Base-by-base conservation (phyloP, 345 rosid genomes). In the Eucalyptus curtisii region DNA sequence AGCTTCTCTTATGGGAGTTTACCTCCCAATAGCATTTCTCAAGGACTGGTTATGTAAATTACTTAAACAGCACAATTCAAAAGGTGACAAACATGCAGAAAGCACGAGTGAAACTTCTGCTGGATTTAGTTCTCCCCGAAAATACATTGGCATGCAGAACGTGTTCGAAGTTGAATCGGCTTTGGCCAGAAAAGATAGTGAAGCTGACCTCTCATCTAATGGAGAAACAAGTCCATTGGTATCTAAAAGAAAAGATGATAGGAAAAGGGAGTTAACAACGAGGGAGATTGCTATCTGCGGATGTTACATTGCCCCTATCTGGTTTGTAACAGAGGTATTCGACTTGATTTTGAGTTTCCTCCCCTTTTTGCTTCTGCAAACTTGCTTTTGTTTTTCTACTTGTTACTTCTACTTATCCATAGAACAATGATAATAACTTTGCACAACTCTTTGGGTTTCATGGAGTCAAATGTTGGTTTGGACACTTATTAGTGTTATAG, bases 251-350 rank as follows among this genome's bases (percentile, higher is more conserved):
- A 95, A 90, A 92, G 98, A 97, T 85, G 97, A 94, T 86, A 53
- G 91, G 59, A 92, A 90, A 61, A 96, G 92, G 91, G 94, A 89
- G 92, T 92, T 94, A 88, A 92, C 97, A 5, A 89, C 94, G 4
- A 94, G 92, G 90, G 96, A 98, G 93, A 93, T 97, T 90, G 99
- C 97, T 24, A 90, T 88, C 50, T 94, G 92, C 53, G 99, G 99
- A 31, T 95, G 96, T 93, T 98, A 97, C 92, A 92, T 98, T 86
- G 99, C 99, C n/a, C 99, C 99, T 12, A 93, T 98, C 88, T 98
- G 99, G 99, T 98, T 98, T 93, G 90, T 98, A 53, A 98, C 99
- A 48, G 99, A 98, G 99, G 99, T 98, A 90, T 30, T 71, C 30
- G 22, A 76, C 84, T 76, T 6, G 47, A 76, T 76, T 81, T 89